A percentile compares a stretch with the other conserved stretches of the same genome.
Conservation (phyloP, 176 grass and related monocot species). For the Musa acuminata region DNA sequence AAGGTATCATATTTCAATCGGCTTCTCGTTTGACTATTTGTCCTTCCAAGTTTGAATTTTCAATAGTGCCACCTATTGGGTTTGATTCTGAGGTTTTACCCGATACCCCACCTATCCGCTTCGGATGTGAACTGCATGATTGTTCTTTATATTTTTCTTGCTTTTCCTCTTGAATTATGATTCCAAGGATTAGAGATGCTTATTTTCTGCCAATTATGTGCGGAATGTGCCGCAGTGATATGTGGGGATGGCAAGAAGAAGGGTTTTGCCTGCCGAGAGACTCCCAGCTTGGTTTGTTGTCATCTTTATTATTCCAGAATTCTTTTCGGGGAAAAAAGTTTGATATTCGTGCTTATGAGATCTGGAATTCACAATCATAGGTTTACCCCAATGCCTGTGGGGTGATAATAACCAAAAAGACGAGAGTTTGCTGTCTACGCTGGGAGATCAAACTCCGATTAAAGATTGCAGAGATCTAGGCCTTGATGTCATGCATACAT, state of each 20-base stretch:
- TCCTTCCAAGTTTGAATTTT: neutral
- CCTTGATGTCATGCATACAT: constrained; percentile 27
- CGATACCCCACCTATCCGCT: too few species aligned
- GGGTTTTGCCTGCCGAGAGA: constrained; percentile 20
- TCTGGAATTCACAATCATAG: constrained; percentile 7
- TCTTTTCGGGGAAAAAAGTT: constrained; percentile 8
- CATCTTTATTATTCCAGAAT: neutral
- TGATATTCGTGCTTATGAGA: constrained; percentile 8
- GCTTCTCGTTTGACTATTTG: neutral
- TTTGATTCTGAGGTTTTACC: too few species aligned
- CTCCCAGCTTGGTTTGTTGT: constrained; percentile 29
- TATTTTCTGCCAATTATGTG: neutral
- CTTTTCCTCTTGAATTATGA: neutral
- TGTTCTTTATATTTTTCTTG: neutral
- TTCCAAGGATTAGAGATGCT: too few species aligned
- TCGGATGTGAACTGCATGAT: neutral
- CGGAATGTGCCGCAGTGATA: constrained; percentile 18
- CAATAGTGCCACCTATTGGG: too few species aligned
- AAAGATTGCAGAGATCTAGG: constrained; percentile 31
- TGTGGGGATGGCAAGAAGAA: constrained; percentile 42
- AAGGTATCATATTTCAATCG: neutral
- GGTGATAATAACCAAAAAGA: neutral
- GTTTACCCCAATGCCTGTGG: constrained; percentile 39
- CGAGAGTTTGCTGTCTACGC: constrained; percentile 27
- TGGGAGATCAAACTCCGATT: constrained; percentile 51